These are phyloP conservation scores for Kodamaea anthophila DNA, from an alignment of 1,139 yeast species.

Conservation along the genomic window DNA sequence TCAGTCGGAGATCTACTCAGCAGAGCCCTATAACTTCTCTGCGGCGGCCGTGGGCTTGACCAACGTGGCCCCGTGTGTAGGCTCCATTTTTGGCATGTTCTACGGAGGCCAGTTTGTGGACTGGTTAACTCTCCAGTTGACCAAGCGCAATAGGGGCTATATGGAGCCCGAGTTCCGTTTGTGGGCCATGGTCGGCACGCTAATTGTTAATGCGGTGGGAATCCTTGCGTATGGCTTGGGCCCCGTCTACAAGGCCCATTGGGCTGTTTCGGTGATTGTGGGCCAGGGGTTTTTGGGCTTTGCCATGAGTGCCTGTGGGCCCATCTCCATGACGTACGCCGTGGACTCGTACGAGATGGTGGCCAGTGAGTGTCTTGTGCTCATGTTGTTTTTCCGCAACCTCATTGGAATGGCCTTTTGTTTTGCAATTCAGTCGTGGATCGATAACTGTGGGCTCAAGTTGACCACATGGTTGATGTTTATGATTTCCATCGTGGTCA, in stretches of 20 bases:
- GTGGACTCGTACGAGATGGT: constrained; percentile 54
- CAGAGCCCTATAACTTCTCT: constrained; percentile 30
- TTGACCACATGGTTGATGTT: constrained; percentile 43
- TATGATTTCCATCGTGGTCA: constrained; percentile 38
- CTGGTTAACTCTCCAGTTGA: constrained; percentile 38
- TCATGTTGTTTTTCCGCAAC: constrained; percentile 39
- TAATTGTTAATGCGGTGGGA: constrained; percentile 4
- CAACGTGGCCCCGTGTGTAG: constrained; percentile 36
- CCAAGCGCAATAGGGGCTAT: constrained; percentile 63
- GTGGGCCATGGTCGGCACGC: constrained; percentile 44
- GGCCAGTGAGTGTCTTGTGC: constrained; percentile 51
- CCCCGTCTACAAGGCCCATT: constrained; percentile 25
- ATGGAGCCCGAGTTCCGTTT: constrained; percentile 78
- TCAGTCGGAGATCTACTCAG: constrained; percentile 35
- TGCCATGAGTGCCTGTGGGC: constrained; percentile 53
- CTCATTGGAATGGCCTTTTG: constrained; percentile 44
- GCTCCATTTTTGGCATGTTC: constrained; percentile 44
- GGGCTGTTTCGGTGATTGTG: constrained; percentile 49
- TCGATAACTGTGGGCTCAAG: constrained; percentile 29
- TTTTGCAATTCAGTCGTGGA: constrained; percentile 46
- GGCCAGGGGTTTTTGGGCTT: constrained; percentile 53
- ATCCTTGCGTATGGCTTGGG: constrained; percentile 34
- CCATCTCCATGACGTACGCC: constrained; percentile 49
- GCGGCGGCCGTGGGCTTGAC: constrained; percentile 35
- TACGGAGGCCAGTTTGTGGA: constrained; percentile 49